These are phyloP conservation scores for Podaxis rugospora DNA, from an alignment of 768 basidiomycete genomes.

Conservation along the genomic window DNA sequence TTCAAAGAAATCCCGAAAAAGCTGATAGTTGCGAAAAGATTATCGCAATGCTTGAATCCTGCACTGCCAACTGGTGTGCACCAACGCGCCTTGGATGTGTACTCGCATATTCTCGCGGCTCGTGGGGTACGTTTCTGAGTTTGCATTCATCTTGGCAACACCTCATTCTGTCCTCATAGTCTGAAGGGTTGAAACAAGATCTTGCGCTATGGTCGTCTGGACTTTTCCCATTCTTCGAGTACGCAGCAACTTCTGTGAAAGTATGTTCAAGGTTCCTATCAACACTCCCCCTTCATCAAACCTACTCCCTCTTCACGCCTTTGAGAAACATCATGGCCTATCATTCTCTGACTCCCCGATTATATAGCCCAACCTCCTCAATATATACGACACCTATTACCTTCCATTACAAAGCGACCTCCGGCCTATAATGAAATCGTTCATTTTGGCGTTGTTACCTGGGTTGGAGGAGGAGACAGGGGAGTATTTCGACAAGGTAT, in stretches of 20 bases:
- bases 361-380: conserved; percentile 74
- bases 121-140: conserved; percentile 63
- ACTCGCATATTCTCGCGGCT: conserved; percentile 85
- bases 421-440: conserved; percentile 89
- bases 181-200: conserved; percentile 83
- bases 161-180: conserved; percentile 37
- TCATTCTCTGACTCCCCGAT: not conserved
- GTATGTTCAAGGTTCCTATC: conserved; percentile 30
- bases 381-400: conserved; percentile 91
- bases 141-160: conserved; percentile 2
- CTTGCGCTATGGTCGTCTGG: conserved; percentile 93
- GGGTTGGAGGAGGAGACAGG: conserved; percentile 97
- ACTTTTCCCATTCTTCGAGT: conserved; percentile 97
- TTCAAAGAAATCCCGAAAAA: conserved; percentile 97
- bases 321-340: not conserved
- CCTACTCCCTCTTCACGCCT: not conserved
- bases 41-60: conserved; percentile 97
- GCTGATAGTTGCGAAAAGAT: conserved; percentile 88
- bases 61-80: conserved; percentile 96
- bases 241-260: conserved; percentile 98
- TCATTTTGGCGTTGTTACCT: conserved; percentile 89
- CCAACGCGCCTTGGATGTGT: conserved; percentile 93
- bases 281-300: not conserved
- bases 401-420: conserved; percentile 77
- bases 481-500: conserved; percentile 91